phyloP scores from a whole-genome alignment of 192 early-diverging fungal species.

The Neocallimastix lanati region DNA sequence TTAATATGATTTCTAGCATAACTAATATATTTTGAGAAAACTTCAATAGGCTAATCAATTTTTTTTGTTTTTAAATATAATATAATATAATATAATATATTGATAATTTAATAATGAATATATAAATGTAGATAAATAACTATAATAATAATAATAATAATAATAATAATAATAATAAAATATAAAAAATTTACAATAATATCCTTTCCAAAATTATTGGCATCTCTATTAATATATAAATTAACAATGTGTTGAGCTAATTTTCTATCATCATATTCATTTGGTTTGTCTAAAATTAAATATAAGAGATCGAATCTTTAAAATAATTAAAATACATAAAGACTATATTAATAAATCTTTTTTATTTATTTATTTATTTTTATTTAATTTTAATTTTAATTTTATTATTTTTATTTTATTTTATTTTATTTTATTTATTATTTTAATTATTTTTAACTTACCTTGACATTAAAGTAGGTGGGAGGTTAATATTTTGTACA shows the following conservation, averaged over 20 bases:
- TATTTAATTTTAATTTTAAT: too few species aligned
- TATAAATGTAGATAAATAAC: neutral
- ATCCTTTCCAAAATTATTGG: slow-evolving; percentile 3
- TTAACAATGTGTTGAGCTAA: slow-evolving; percentile 76
- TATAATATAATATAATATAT: too few species aligned
- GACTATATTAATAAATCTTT: too few species aligned
- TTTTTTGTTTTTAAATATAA: too few species aligned
- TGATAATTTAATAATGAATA: slow-evolving; percentile 6
- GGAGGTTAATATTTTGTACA: slow-evolving; percentile 75
- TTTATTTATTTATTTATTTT: too few species aligned
- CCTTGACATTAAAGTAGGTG: slow-evolving; percentile 82
- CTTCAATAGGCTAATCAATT: slow-evolving; percentile 56
- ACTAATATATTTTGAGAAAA: slow-evolving; percentile 79
- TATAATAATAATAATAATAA: slow-evolving; percentile 11
- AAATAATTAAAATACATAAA: too few species aligned
- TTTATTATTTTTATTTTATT: too few species aligned
- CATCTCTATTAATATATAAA: slow-evolving; percentile 54
- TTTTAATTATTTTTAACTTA: slow-evolving; percentile 7
- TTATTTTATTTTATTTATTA: neutral
- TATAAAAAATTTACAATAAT: slow-evolving; percentile 13
- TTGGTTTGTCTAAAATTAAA: slow-evolving; percentile 74
- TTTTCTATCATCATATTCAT: slow-evolving; percentile 67
- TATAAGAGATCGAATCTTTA: slow-evolving; percentile 79
- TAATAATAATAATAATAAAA: neutral
- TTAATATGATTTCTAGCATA: slow-evolving; percentile 60